These are phyloP conservation scores for Apostasia shenzhenica DNA, from an alignment of 106 monocot genomes.

Conservation along the genomic window DNA sequence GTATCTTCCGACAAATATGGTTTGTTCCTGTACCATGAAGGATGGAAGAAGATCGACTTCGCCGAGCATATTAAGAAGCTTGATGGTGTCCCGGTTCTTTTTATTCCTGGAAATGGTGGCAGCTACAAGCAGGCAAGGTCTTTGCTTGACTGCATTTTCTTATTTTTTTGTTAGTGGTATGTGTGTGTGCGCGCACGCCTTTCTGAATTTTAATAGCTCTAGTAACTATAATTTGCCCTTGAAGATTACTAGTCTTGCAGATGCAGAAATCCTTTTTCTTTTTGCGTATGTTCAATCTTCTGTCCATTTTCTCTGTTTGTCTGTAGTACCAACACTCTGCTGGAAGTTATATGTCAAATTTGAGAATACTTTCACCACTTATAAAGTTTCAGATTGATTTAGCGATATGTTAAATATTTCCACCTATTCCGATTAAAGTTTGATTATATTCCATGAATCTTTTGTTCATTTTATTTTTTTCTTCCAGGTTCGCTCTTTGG, in stretches of 20 bases:
- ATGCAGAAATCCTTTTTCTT: too few species aligned
- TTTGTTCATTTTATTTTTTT: conserved; percentile 6
- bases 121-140: conserved; percentile 88
- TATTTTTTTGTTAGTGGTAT: neutral
- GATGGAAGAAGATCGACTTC: conserved; percentile 95
- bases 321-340: too few species aligned
- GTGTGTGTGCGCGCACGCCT: neutral
- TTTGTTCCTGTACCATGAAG: conserved; percentile 90
- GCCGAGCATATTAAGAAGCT: conserved; percentile 64
- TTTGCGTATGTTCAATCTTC: too few species aligned
- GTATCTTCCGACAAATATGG: conserved; percentile 73
- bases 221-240: too few species aligned
- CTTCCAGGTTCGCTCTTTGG: conserved; percentile 86
- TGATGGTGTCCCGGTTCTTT: conserved; percentile 81
- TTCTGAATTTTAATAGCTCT: neutral
- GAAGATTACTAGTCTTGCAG: too few species aligned
- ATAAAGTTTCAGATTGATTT: too few species aligned
- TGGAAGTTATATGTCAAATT: too few species aligned
- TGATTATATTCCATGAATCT: neutral
- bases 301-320: too few species aligned
- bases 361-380: too few species aligned
- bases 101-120: conserved; percentile 96
- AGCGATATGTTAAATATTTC: too few species aligned
- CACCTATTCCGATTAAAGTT: too few species aligned
- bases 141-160: neutral